These are phyloP conservation scores for Cladophialophora immunda DNA, from an alignment of 2,329 filamentous ascomycete genomes.

Conservation along the genomic window DNA sequence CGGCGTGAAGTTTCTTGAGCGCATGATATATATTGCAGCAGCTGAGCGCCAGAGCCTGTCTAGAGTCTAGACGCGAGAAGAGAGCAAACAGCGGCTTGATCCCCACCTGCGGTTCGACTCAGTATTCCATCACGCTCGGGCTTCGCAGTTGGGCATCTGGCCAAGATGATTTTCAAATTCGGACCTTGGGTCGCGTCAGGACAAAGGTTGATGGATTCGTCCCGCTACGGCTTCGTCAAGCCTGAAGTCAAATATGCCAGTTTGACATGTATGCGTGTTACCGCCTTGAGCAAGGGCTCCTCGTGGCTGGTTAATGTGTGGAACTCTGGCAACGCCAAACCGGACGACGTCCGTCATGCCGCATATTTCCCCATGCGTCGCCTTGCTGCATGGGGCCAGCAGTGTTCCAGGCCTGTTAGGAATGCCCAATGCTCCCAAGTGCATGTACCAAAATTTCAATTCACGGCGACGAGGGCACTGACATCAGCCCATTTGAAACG, in stretches of 20 bases:
- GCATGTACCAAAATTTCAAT: slow-evolving; percentile 29
- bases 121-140: slow-evolving; percentile 19
- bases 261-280: slow-evolving; percentile 36
- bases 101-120: slow-evolving; percentile 23
- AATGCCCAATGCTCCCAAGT: slow-evolving; percentile 24
- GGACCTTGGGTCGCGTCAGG: slow-evolving; percentile 29
- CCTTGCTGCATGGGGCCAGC: slow-evolving; percentile 32
- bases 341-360: slow-evolving; percentile 34
- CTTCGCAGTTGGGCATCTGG: slow-evolving; percentile 33
- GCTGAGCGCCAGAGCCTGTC: slow-evolving; percentile 11
- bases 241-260: slow-evolving; percentile 39
- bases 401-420: slow-evolving; percentile 24
- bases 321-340: slow-evolving; percentile 33
- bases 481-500: slow-evolving; percentile 21
- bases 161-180: slow-evolving; percentile 37
- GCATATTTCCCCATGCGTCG: slow-evolving; percentile 33
- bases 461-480: slow-evolving; percentile 3
- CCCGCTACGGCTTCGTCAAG: slow-evolving; percentile 30
- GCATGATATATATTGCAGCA: slow-evolving; percentile 36
- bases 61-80: slow-evolving; percentile 18
- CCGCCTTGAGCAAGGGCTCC: slow-evolving; percentile 34
- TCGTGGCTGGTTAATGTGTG: slow-evolving; percentile 35
- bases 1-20: slow-evolving; percentile 31
- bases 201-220: slow-evolving; percentile 29
- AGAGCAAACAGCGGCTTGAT: slow-evolving; percentile 35